Percentiles rank a stretch among this genome's conserved stretches.
phyloP scores from a whole-genome alignment of 495 filamentous ascomycete species.

The Barbatosphaeria neglecta region DNA sequence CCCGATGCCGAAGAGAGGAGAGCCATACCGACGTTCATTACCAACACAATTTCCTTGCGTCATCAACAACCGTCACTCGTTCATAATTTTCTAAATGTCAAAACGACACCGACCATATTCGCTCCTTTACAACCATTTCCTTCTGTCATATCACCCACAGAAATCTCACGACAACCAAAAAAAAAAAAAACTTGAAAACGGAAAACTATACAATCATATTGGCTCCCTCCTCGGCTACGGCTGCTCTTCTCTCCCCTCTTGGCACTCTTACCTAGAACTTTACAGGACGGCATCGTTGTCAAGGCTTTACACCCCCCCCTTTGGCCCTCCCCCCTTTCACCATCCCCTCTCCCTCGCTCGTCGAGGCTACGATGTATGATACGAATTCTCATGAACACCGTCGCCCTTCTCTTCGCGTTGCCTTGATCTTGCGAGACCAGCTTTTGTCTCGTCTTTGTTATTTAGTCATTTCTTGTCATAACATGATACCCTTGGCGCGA shows the following conservation, averaged over 20 bases:
- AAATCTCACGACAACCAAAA: conserved; percentile 10
- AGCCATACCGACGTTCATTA: conserved; percentile 7
- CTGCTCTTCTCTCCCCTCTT: background rate
- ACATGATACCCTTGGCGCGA: background rate
- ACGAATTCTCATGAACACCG: no score
- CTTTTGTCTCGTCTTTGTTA: no score
- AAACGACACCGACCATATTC: conserved; percentile 23
- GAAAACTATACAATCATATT: background rate
- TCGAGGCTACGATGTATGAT: no score
- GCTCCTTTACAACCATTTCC: conserved; percentile 17
- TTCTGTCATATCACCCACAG: conserved; percentile 7
- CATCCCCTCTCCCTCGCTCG: no score
- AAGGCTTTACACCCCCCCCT: no score
- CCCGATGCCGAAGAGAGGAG: conserved; percentile 3
- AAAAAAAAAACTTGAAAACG: background rate
- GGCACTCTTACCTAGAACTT: no score
- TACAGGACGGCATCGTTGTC: no score
- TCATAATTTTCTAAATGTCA: background rate
- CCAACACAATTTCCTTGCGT: conserved; percentile 16
- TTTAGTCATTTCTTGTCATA: background rate
- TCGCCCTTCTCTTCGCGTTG: no score
- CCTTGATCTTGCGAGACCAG: no score
- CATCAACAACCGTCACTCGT: background rate
- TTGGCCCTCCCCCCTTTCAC: no score
- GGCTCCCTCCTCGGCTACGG: no score